phyloP scores from a whole-genome alignment of 345 rosid species.

The Cardiospermum halicacabum region DNA sequence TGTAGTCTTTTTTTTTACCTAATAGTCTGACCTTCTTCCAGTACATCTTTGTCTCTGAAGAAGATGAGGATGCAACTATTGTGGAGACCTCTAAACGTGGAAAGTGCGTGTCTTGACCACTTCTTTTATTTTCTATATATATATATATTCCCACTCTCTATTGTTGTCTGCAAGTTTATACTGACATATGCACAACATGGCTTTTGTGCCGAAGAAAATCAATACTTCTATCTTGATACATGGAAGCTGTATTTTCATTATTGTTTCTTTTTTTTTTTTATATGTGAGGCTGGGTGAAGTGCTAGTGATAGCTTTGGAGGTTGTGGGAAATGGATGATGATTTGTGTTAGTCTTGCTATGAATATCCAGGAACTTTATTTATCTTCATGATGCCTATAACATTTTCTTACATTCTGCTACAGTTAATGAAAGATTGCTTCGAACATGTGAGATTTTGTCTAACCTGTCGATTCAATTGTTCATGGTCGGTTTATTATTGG shows the following conservation, averaged over 20 bases:
- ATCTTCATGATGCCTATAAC: slow-evolving; percentile 5
- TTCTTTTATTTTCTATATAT: slow-evolving; percentile 7
- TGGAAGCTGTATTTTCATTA: neutral
- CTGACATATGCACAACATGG: slow-evolving; percentile 4
- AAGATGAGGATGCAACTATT: slow-evolving; percentile 90
- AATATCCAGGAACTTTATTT: neutral
- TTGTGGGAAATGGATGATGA: neutral
- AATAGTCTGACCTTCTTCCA: slow-evolving; percentile 25
- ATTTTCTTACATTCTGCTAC: slow-evolving; percentile 20
- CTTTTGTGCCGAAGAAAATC: slow-evolving; percentile 6
- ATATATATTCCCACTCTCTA: neutral
- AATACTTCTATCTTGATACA: neutral
- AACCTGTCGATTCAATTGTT: slow-evolving; percentile 66
- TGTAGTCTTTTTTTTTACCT: neutral
- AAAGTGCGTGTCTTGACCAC: slow-evolving; percentile 45
- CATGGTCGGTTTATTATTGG: slow-evolving; percentile 76
- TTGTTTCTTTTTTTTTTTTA: neutral
- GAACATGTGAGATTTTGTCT: slow-evolving; percentile 73
- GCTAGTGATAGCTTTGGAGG: no score
- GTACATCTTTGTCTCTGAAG: slow-evolving; percentile 97
- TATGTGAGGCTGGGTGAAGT: neutral
- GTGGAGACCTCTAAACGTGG: slow-evolving; percentile 78
- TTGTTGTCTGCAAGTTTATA: neutral
- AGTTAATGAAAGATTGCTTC: slow-evolving; percentile 71
- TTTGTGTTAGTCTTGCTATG: neutral